Evolutionary conservation across 805 yeast species (phyloP).

Genomic region (Candida insectorum): DNA sequence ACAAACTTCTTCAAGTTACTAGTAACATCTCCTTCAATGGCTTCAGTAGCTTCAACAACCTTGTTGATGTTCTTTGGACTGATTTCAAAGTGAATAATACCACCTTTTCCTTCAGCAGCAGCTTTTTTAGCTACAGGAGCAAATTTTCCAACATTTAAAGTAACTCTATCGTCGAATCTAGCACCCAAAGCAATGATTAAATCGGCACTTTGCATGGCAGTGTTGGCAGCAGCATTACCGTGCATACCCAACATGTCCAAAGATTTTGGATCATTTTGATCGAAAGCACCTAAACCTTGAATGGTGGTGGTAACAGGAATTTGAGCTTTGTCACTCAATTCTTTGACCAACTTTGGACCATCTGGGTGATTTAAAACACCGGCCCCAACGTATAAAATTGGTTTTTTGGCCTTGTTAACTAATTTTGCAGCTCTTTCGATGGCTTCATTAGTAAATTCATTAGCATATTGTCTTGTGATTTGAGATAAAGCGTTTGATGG

Average conservation of each 20-base stretch:
- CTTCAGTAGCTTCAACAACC: slow-evolving; percentile 94
- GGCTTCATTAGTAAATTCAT: slow-evolving; percentile 71
- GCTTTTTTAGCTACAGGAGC: slow-evolving; percentile 94
- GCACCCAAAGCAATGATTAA: slow-evolving; percentile 93
- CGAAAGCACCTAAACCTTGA: slow-evolving; percentile 92
- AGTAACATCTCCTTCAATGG: slow-evolving; percentile 94
- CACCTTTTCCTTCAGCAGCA: slow-evolving; percentile 85
- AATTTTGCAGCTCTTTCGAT: slow-evolving; percentile 74
- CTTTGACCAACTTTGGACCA: slow-evolving; percentile 76
- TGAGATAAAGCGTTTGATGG: slow-evolving; percentile 70
- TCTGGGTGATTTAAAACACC: slow-evolving; percentile 80
- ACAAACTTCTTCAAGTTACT: slow-evolving; percentile 68
- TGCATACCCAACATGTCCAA: slow-evolving; percentile 99
- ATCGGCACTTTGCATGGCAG: slow-evolving; percentile 92
- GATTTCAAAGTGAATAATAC: slow-evolving; percentile 94
- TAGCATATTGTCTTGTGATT: slow-evolving; percentile 66
- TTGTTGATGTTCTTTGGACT: slow-evolving; percentile 96
- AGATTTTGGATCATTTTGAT: slow-evolving; percentile 86
- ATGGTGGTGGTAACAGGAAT: slow-evolving; percentile 96
- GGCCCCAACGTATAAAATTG: slow-evolving; percentile 87
- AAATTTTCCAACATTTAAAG: slow-evolving; percentile 78
- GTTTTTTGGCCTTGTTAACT: slow-evolving; percentile 79
- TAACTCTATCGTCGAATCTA: slow-evolving; percentile 97
- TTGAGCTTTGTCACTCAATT: slow-evolving; percentile 82
- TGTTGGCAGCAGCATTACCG: slow-evolving; percentile 92